Conservation (phyloP, 2,329 filamentous ascomycete species). For the Cytospora piceicola region DNA sequence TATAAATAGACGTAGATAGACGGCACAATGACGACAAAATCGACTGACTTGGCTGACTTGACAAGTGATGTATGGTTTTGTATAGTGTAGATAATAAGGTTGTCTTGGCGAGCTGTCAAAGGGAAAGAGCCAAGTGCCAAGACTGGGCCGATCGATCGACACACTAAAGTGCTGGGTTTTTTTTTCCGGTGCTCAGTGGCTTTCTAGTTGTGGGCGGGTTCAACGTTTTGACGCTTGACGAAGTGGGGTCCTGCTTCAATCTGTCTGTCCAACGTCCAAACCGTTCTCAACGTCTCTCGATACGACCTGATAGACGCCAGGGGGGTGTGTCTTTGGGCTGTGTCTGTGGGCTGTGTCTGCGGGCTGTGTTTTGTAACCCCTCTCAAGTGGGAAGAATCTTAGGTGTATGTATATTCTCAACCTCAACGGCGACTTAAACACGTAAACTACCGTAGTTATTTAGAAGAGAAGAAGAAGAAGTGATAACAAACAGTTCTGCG, state of each 20-base stretch:
- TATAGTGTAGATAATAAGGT: no score
- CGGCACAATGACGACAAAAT: slow-evolving; percentile 24
- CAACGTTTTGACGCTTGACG: neutral
- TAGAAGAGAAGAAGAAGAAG: no score
- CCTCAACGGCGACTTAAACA: no score
- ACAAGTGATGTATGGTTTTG: no score
- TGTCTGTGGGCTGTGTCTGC: no score
- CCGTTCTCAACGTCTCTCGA: neutral
- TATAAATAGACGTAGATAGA: neutral
- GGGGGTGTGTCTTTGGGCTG: no score
- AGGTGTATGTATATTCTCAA: no score
- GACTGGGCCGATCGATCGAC: slow-evolving; percentile 5
- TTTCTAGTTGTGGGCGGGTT: neutral
- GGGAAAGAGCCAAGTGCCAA: neutral
- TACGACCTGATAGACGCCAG: neutral
- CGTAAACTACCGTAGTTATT: no score
- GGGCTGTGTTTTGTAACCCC: no score
- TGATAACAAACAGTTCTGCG: no score
- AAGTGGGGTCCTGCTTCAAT: neutral
- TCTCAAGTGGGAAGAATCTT: no score
- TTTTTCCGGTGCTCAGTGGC: neutral
- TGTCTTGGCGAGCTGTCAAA: slow-evolving; percentile 8
- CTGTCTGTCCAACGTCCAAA: neutral
- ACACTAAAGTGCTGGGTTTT: neutral
- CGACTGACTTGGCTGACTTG: neutral